Evolutionary conservation across 805 yeast species (phyloP).

Genomic region (Yamadazyma takamatsuzukensis): DNA sequence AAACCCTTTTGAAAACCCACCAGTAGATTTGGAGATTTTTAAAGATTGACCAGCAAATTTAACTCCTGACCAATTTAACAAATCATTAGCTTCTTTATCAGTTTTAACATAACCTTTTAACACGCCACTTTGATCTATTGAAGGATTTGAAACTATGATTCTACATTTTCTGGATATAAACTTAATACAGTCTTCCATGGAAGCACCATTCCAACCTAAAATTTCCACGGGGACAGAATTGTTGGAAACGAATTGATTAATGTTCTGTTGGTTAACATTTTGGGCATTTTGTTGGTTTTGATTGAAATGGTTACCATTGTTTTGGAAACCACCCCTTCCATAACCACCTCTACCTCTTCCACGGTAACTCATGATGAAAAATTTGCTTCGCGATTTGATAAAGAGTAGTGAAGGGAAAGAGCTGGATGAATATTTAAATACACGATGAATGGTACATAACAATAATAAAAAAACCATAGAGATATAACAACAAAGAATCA

Average conservation of each 20-base stretch:
- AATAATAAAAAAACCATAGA: no score
- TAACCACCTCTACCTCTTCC: constrained; percentile 33
- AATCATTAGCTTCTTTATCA: constrained; percentile 53
- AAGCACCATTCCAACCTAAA: constrained; percentile 79
- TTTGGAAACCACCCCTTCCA: constrained; percentile 12
- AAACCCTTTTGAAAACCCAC: no score
- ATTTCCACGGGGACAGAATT: constrained; percentile 55
- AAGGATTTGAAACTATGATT: constrained; percentile 50
- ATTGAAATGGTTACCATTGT: constrained; percentile 11
- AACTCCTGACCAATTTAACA: constrained; percentile 68
- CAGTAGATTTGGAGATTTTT: constrained; percentile 41
- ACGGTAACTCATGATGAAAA: constrained; percentile 30
- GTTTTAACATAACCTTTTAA: constrained; percentile 57
- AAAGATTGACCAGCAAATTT: constrained; percentile 74
- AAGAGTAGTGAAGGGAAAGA: neutral
- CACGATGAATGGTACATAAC: neutral
- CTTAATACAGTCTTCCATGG: constrained; percentile 60
- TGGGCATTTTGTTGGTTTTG: constrained; percentile 12
- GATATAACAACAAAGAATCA: no score
- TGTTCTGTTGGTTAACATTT: constrained; percentile 15
- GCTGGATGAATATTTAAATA: neutral
- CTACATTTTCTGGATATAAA: constrained; percentile 69
- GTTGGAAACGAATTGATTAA: constrained; percentile 24
- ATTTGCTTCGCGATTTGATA: neutral
- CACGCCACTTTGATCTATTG: constrained; percentile 49